Evolutionary conservation across 2,329 filamentous ascomycete genomes (phyloP).

Genomic region (Fusarium subglutinans): DNA sequence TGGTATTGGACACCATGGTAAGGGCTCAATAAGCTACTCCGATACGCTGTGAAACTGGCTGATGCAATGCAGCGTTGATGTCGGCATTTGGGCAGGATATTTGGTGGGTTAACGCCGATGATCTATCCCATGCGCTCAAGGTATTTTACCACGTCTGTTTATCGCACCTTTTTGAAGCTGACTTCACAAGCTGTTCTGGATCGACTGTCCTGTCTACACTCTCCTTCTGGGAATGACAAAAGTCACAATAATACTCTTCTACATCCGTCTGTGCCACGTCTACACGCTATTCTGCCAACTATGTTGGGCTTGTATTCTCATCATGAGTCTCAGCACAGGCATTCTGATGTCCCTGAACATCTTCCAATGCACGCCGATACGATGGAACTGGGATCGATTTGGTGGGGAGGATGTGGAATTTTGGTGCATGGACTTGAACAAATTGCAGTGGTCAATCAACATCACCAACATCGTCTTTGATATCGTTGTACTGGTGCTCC

Average conservation of each 20-base stretch:
- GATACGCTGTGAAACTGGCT: background rate
- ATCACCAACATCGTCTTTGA: constrained; percentile 16
- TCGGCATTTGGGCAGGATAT: constrained; percentile 16
- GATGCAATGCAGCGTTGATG: background rate
- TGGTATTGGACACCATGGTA: constrained; percentile 19
- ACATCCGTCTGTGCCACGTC: constrained; percentile 3
- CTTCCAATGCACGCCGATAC: constrained; percentile 5
- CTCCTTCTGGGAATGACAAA: constrained; percentile 4
- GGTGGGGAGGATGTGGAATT: background rate
- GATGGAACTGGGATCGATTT: constrained; percentile 12
- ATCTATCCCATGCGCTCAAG: constrained; percentile 8
- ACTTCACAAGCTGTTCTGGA: background rate
- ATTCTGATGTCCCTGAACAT: background rate
- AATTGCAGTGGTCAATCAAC: background rate
- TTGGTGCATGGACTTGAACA: constrained; percentile 17
- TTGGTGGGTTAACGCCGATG: background rate
- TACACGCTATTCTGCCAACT: constrained; percentile 6
- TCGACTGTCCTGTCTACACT: constrained; percentile 6
- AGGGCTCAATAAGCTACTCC: background rate
- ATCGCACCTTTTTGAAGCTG: rapidly evolving
- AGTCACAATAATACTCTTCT: constrained; percentile 10
- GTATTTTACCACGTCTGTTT: rapidly evolving
- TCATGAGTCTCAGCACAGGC: background rate
- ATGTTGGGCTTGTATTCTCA: background rate
- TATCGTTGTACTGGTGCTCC: background rate